Base-by-base conservation (phyloP, 805 yeast species). In the Cyberlindnera bimundalis region DNA sequence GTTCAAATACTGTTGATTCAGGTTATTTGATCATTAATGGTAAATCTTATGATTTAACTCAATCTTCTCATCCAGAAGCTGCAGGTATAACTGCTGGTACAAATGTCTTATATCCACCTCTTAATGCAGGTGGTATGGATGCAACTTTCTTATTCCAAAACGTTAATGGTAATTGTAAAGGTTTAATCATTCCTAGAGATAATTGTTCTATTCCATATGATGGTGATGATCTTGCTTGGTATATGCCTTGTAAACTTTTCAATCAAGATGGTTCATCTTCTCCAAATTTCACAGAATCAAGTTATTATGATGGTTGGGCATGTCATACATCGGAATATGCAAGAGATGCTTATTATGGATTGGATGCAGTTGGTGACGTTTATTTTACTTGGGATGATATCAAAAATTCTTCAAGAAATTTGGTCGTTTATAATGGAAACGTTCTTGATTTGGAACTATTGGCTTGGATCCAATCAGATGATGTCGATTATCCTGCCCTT, bases 321-420 rank as follows among this genome's bases (percentile, higher is more conserved):
- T 91, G 98, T 60, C 96, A 93, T 64, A 85, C 97, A 1, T 73
- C 86, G 4, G 54, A 72, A 7, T 48, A 56, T 2, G 90, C 96
- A 0, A 77, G 98, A 56, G 61, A 73, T 3, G 72, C 84, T 1
- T 91, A 76, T 58, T 85, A 84, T 59, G 50, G 57, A 30, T 65
- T 85, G 52, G 61, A 74, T 19, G 74, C 73, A 26, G 65, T 71
- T 21, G 96, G 91, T 6, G 88, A 84, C 48, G 82, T 91, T 5
- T 89, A 75, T 61, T 93, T 81, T 64, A 81, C 89, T 6, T 93
- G 99, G 99, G 87, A 86, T 40, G 95, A 85, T 52, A 71, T 91
- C 47, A 70, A 66, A 45, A 79, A 81, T 56, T 64, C 81, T 19
- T 62, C 81, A 5, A 74, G 96, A 61, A 84, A 84, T 49, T 71